Conservation (phyloP, 441 rosid genomes). For the Erodium texanum region DNA sequence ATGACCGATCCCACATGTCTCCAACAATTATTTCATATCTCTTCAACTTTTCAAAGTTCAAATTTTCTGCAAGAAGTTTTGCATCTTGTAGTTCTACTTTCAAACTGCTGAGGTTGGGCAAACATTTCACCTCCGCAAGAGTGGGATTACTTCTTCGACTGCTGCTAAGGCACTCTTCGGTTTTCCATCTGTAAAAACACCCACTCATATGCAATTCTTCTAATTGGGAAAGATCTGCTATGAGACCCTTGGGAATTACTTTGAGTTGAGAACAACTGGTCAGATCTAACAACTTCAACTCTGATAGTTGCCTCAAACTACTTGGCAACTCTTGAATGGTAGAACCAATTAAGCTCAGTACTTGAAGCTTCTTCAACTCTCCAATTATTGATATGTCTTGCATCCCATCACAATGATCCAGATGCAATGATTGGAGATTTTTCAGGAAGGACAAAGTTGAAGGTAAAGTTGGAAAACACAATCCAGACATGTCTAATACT, state of each 20-base stretch:
- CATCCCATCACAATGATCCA: conserved; percentile 4
- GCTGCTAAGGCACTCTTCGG: no score
- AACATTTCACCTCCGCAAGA: conserved; percentile 7
- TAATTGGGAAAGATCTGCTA: no score
- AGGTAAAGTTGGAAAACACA: conserved; percentile 11
- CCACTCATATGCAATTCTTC: no score
- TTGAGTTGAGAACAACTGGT: not conserved
- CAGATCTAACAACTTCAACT: conserved; percentile 10
- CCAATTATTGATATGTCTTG: conserved; percentile 3
- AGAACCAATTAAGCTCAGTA: conserved; percentile 13
- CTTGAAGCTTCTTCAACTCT: conserved; percentile 6
- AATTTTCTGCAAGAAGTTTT: no score
- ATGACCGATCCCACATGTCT: no score
- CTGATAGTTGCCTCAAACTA: not conserved
- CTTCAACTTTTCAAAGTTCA: no score
- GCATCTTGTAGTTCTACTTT: no score
- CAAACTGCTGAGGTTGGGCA: conserved; percentile 4
- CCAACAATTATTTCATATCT: no score
- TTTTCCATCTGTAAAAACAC: no score
- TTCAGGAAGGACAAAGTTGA: conserved; percentile 7
- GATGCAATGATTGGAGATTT: conserved; percentile 14
- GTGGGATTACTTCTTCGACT: no score
- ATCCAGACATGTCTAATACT: conserved; percentile 6
- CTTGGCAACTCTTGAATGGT: not conserved
- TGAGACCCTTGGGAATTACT: conserved; percentile 1